Conservation (phyloP, 139 green algal genomes). For the Desmodesmus armatus region DNA sequence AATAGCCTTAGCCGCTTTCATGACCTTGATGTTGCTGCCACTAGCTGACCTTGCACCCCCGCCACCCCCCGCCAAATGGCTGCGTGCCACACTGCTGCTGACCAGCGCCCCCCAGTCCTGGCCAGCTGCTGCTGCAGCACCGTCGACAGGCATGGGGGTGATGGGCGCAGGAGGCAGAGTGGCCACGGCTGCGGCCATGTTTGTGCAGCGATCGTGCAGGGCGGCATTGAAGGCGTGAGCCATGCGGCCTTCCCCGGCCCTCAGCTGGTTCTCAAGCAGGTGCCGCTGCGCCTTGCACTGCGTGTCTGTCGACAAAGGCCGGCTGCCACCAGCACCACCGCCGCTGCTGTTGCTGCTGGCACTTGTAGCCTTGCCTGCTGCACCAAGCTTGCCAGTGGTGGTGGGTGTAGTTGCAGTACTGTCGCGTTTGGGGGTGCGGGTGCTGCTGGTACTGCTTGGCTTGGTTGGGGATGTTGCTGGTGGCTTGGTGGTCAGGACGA, state of each 20-base stretch:
- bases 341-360: conserved; percentile 18
- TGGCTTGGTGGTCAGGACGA: no score
- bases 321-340: neutral
- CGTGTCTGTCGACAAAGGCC: neutral
- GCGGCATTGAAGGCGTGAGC: conserved; percentile 10
- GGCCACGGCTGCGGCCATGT: conserved; percentile 31
- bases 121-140: neutral
- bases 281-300: conserved; percentile 43
- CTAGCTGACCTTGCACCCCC: neutral
- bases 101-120: neutral
- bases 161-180: neutral
- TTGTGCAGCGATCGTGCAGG: neutral
- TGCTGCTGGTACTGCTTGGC: no score
- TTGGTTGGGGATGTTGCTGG: no score
- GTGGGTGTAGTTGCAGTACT: no score
- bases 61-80: neutral
- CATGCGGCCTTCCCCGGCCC: neutral
- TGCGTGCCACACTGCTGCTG: neutral
- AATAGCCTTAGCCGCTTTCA: conserved; percentile 26
- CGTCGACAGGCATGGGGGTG: neutral
- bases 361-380: no score
- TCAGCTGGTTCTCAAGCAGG: conserved; percentile 15
- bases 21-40: neutral
- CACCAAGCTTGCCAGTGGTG: no score
- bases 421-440: no score